These are phyloP conservation scores for Solanum etuberosum DNA, from an alignment of 257 asterid genomes.

Conservation along the genomic window DNA sequence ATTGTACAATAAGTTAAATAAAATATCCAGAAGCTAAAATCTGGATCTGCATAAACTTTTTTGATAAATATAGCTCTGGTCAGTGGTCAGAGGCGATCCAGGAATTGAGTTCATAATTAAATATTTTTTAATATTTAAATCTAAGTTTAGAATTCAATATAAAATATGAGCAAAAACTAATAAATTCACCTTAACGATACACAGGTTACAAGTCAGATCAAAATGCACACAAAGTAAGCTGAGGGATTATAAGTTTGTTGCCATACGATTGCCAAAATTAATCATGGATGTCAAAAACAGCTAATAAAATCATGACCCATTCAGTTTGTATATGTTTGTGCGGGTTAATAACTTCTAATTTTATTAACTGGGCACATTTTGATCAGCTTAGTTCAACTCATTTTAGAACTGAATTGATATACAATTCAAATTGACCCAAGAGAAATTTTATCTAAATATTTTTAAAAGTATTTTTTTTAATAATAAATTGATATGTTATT, in stretches of 20 bases:
- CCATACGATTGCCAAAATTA: neutral
- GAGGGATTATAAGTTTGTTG: neutral
- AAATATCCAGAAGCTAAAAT: neutral
- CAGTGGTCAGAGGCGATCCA: neutral
- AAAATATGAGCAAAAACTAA: neutral
- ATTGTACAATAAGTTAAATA: neutral
- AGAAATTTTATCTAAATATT: neutral
- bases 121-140: too few relatives aligned
- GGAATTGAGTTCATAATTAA: neutral
- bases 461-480: too few relatives aligned
- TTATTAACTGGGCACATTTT: neutral
- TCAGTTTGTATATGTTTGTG: neutral
- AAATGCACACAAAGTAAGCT: neutral
- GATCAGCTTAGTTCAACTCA: neutral
- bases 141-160: neutral
- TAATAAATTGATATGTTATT: neutral
- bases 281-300: neutral
- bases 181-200: neutral
- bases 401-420: neutral
- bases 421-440: neutral
- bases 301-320: neutral
- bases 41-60: neutral
- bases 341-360: neutral
- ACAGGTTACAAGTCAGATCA: neutral
- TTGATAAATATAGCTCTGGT: neutral